Evolutionary conservation across 2,329 filamentous ascomycete genomes (phyloP), one percentile per base, ranked within the genome.

Genomic region (Fusarium torreyae): DNA sequence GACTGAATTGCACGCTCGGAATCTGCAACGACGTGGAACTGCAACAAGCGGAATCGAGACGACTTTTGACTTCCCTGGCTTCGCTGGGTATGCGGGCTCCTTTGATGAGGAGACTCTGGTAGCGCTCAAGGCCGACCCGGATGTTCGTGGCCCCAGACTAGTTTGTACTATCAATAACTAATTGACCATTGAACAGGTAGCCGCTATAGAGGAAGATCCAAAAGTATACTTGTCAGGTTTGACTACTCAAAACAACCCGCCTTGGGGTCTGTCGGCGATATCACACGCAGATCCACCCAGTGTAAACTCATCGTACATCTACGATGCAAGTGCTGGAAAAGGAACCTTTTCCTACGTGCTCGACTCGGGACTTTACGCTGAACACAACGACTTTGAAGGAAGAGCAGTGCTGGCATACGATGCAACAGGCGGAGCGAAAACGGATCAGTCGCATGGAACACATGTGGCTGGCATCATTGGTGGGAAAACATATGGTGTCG

Each of bases 401-500:
- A 49, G 63, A 5, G 65, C 58, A 3, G 3, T 33, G 0, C 38
- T 68, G 3, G 65, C 33, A 0, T 34, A 60, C 6, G 63, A 68
- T 7, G 54, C 54, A 2, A 68, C 57, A 1, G 63, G 44, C 11
- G 63, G 63, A 4, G 13, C 51, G 1, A 0, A 7, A 2, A 68
- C 11, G 3, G n/a, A 68, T 1, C 56, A 59, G 7, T 9, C 24
- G 4, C 65, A 68, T 4, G 63, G 63, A 7, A 68, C 65, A 3
- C 57, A 63, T 4, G 65, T 68, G 7, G 63, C 57, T 2, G 65
- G 63, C 0, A 51, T 63, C 2, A n/a, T 68, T 6, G 62, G 62
- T 13, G 57, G 57, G 17, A 44, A 24, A 1, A 64, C 63, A 3
- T 68, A 68, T 3, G 65, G 65, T 4, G 65, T 68, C 22, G 65